Base-by-base conservation (phyloP, 805 yeast genomes). In the Yarrowia sp. region DNA sequence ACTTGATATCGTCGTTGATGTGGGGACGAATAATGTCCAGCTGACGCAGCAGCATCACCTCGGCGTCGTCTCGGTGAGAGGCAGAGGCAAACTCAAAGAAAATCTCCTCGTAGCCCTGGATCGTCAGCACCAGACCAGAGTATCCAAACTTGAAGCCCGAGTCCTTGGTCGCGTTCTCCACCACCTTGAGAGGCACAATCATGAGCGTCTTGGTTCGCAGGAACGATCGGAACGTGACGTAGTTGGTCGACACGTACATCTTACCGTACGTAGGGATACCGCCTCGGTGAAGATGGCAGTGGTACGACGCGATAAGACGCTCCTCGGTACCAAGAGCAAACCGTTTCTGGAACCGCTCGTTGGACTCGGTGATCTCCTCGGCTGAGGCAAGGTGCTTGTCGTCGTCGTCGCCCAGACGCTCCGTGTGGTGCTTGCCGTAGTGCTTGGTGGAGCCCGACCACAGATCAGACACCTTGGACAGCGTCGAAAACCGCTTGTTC, bases 241-340 rank as follows among this genome's bases (percentile, higher is more conserved):
- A 85, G 40, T 82, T 82, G 19, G 83, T 80, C 0, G 97, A 91
- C 12, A 94, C 73, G 76, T 92, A 92, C 1, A 93, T 74, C 73
- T 91, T 90, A 1, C 98, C 98, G 77, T 91, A 92, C 0, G 87
- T 80, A 0, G 97, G 97, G 19, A 91, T 79, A 36, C 67, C 67
- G 12, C 89, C 85, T 72, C 90, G 84, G 71, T 86, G 88, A 16
- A 92, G 74, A 77, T 90, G 87, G 1, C 89, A 82, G 74, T 85
- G 88, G 74, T 91, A 94, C 0, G 91, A 83, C 0, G 97, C 87
- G 0, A 88, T 77, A 56, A 93, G 79, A 5, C 74, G 76, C 48
- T 86, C 86, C 1, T 79, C 74, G 0, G 81, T 82, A 5, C 84
- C 82, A 11, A 93, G 79, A 0, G 92, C 85, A 73, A 94, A 94